A percentile compares a stretch with the other conserved stretches of the same genome.
Evolutionary conservation across 805 yeast genomes (phyloP).

Genomic region (Wickerhamiella bombiphila): DNA sequence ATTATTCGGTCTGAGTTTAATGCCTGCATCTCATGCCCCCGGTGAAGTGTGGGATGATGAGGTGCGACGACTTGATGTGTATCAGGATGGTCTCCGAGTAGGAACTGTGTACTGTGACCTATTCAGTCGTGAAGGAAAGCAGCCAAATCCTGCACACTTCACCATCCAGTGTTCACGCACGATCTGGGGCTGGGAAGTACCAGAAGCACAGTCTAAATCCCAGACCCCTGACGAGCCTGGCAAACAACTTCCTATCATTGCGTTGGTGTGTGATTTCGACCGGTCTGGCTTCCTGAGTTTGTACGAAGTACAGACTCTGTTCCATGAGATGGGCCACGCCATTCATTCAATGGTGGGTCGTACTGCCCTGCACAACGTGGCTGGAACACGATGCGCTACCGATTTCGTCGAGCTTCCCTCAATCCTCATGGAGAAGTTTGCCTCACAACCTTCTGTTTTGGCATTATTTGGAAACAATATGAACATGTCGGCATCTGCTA

Average conservation of each 20-base stretch:
- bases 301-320: slow-evolving; percentile 79
- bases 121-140: slow-evolving; percentile 60
- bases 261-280: slow-evolving; percentile 70
- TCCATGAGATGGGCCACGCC: slow-evolving; percentile 99
- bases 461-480: slow-evolving; percentile 20
- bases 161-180: slow-evolving; percentile 89
- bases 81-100: slow-evolving; percentile 41
- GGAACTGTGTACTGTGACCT: slow-evolving; percentile 84
- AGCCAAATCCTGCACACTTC: slow-evolving; percentile 85
- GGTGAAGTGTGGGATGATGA: slow-evolving; percentile 87
- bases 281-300: slow-evolving; percentile 36
- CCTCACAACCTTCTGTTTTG: slow-evolving; percentile 65
- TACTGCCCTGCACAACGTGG: slow-evolving; percentile 75
- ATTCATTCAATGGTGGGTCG: slow-evolving; percentile 95
- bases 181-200: slow-evolving; percentile 25
- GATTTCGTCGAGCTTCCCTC: slow-evolving; percentile 96
- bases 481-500: slow-evolving; percentile 28
- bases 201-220: slow-evolving; percentile 4
- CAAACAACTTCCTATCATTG: slow-evolving; percentile 78
- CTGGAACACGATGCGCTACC: slow-evolving; percentile 90
- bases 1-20: slow-evolving; percentile 64
- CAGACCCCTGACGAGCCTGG: slow-evolving; percentile 29
- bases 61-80: slow-evolving; percentile 68
- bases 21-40: slow-evolving; percentile 42
- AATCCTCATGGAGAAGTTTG: slow-evolving; percentile 89